Conservation (phyloP, 345 rosid species). For the Gossypium turneri region DNA sequence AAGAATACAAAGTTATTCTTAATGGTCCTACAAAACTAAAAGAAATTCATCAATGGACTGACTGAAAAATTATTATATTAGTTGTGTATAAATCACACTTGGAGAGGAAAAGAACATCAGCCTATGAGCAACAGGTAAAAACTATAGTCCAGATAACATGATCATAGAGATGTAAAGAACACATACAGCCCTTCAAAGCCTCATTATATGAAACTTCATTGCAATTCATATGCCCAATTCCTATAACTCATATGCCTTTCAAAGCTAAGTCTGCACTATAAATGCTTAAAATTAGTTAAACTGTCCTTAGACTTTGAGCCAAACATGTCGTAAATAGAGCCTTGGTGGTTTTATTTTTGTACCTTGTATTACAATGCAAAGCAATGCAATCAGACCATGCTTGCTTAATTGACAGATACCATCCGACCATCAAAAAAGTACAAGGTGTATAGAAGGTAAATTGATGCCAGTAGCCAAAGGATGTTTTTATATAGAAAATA, state of each 20-base stretch:
- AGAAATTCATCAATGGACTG: not conserved
- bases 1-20: not conserved
- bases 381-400: constrained; percentile 5
- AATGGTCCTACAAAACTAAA: not conserved
- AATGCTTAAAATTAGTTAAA: not conserved
- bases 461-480: not conserved
- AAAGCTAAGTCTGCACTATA: not conserved
- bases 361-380: not conserved
- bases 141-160: not conserved
- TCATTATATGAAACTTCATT: not conserved
- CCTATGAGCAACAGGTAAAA: not conserved
- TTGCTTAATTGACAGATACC: not conserved
- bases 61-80: not conserved
- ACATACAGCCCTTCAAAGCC: constrained; percentile 2
- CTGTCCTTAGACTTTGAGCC: not conserved
- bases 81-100: not conserved
- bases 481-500: not conserved
- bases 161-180: not conserved
- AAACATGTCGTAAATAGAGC: not conserved
- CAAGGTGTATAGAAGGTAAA: not conserved
- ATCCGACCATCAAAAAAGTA: not conserved
- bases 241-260: not conserved
- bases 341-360: not conserved
- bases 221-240: not conserved
- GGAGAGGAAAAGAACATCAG: not conserved